Conservation (phyloP, 208 protist genomes). For the Wallacemonas sp. region DNA sequence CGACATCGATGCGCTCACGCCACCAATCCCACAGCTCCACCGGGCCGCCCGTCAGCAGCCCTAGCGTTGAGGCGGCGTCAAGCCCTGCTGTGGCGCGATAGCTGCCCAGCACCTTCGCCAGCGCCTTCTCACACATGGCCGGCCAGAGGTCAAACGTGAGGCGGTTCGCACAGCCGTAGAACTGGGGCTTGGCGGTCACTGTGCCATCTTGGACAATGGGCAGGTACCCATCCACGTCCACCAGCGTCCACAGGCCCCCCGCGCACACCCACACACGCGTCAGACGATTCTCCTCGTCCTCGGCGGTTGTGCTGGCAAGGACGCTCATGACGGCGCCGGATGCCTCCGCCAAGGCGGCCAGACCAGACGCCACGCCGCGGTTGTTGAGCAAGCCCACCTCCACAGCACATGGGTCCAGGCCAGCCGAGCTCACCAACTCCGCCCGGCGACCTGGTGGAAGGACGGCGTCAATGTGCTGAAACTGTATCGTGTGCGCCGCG, state of each 20-base stretch:
- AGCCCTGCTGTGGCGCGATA: slow-evolving; percentile 42
- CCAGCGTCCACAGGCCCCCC: slow-evolving; percentile 46
- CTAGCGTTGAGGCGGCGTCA: slow-evolving; percentile 26
- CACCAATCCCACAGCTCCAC: slow-evolving; percentile 73
- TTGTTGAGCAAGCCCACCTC: slow-evolving; percentile 38
- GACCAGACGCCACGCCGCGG: slow-evolving; percentile 47
- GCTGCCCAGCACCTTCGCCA: slow-evolving; percentile 64
- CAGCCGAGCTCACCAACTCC: slow-evolving; percentile 25
- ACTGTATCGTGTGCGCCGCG: slow-evolving; percentile 31
- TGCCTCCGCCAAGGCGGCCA: slow-evolving; percentile 65
- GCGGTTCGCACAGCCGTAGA: slow-evolving; percentile 38
- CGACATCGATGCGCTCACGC: slow-evolving; percentile 19
- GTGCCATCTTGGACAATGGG: slow-evolving; percentile 37
- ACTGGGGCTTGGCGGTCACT: neutral
- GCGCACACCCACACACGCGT: slow-evolving; percentile 55
- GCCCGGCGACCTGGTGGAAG: slow-evolving; percentile 13
- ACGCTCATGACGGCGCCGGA: slow-evolving; percentile 46
- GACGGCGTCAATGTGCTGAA: slow-evolving; percentile 19
- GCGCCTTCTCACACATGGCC: slow-evolving; percentile 73
- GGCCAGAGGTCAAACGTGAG: slow-evolving; percentile 63
- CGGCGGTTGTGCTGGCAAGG: slow-evolving; percentile 41
- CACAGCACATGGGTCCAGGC: slow-evolving; percentile 38
- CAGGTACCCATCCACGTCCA: slow-evolving; percentile 61
- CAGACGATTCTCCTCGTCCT: slow-evolving; percentile 40
- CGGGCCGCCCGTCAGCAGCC: slow-evolving; percentile 63